A percentile compares a stretch with the other conserved stretches of the same genome.
Evolutionary conservation across 2,329 filamentous ascomycete species (phyloP).

Genomic region (Arthroderma sp.): DNA sequence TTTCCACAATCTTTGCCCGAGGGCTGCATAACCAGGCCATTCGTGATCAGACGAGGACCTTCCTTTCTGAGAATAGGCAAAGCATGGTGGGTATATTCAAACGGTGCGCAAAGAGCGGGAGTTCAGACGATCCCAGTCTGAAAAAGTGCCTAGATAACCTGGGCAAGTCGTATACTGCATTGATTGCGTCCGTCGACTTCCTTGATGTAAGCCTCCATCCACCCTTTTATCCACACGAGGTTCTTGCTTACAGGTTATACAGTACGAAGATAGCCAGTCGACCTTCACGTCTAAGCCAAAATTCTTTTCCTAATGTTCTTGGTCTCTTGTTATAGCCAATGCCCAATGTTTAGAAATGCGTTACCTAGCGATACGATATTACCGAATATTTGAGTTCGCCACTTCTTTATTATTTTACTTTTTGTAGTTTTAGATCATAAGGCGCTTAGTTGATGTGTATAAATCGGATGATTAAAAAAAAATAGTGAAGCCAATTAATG

Average conservation of each 20-base stretch:
- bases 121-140: slow-evolving; percentile 34
- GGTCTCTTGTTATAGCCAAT: too few relatives aligned
- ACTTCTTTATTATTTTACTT: neutral
- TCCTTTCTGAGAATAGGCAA: slow-evolving; percentile 69
- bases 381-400: neutral
- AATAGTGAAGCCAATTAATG: neutral
- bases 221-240: neutral
- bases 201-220: slow-evolving; percentile 56
- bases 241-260: neutral
- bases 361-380: neutral
- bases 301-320: slow-evolving; percentile 25
- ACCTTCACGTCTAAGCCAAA: slow-evolving; percentile 18
- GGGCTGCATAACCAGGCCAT: slow-evolving; percentile 67
- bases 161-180: slow-evolving; percentile 70
- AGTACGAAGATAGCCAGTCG: slow-evolving; percentile 34
- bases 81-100: slow-evolving; percentile 86
- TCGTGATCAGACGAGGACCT: slow-evolving; percentile 61
- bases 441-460: neutral
- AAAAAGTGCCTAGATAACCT: slow-evolving; percentile 60
- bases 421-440: neutral
- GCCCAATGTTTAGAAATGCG: neutral
- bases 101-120: slow-evolving; percentile 66
- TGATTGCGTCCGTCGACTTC: slow-evolving; percentile 73
- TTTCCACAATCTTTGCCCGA: slow-evolving; percentile 66
- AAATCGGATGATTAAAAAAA: neutral